Base-by-base conservation (phyloP, 2,329 filamentous ascomycete genomes). In the Cercospora beticola region DNA sequence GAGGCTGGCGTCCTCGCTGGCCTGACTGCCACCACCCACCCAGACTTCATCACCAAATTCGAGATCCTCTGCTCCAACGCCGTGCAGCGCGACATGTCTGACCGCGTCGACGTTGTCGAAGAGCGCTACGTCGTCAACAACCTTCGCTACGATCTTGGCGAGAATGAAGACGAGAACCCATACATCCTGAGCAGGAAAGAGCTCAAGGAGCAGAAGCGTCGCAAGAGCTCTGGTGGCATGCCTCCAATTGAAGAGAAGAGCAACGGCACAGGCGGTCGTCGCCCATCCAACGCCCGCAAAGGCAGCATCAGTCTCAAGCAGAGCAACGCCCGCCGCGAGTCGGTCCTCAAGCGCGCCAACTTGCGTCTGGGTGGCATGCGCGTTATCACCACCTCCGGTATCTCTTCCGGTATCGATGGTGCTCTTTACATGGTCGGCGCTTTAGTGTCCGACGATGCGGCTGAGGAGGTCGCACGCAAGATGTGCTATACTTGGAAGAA, bases 101-200 rank as follows among this genome's bases (percentile, higher is more conserved):
- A 93, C 83, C 89, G 91, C 77, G 93, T 91, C 75, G 92, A 95
- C 77, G 90, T 95, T 71, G 86, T 94, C 76, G 92, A 95, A 77
- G 90, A 92, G 77, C 87, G 92, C 77, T 96, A 95, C 78, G 92
- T 96, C 21, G 92, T 96, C 79, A 96, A 96, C 85, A 95, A 96
- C 82, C 89, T 93, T 68, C 90, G 92, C 74, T 96, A 94, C 79
- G 92, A 95, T 75, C 84, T 95, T 54, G 86, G 85, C 74, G 90
- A 90, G 69, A 88, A 94, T 77, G 88, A 91, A 76, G 91, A 94
- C 71, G 90, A 93, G 80, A 94, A 92, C 81, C 91, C 91, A 33
- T 94, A 94, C 81, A 89, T 95, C 79, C 86, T 91, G 76, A 89
- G 87, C 83, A 92, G 90, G 85, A 87, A 88, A 68, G 74, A 78